Base-by-base conservation (phyloP, 2,329 filamentous ascomycete genomes). In the Botrytis fabae region DNA sequence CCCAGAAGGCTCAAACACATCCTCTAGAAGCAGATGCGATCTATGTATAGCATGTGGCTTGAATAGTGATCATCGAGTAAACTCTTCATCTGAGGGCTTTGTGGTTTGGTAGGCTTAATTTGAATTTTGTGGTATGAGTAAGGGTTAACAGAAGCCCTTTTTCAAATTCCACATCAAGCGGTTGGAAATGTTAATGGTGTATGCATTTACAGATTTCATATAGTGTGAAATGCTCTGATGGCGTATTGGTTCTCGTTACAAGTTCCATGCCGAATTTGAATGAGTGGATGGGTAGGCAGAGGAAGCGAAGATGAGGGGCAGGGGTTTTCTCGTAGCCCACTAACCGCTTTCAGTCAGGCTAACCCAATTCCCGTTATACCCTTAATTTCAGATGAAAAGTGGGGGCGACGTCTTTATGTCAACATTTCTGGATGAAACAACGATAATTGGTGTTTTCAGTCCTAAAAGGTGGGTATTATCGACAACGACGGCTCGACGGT, bases 401-500 rank as follows among this genome's bases (percentile, higher is more conserved):
- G 44, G 46, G 32, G 46, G 32, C 32, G 32, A 48, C 22, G 18
- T 44, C 12, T 51, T 51, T 51, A 16, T 46, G 35, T 51, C 44
- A 38, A 38, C 28, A 32, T 51, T 35, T 38, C 32, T 16, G n/a
- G 46, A n/a, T n/a, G 1, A 25, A 12, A n/a, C 32, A 28, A 66
- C 46, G 44, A 66, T 66, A 25, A 66, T 51, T 66, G 63, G 63
- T 38, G 25, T 38, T 66, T 20, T 25, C 44, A n/a, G 10, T n/a
- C 14, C 22, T 40, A 40, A 51, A 51, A 38, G 46, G 46, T 40
- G 46, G 44, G 25, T 66, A 65, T 51, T 40, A 48, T 65, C 28
- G 28, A 66, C 32, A 40, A 40, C 32, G 32, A 66, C 25, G 32
- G 48, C 48, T 68, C 35, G 35, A 42, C 9, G 9, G 16, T 28